Base-by-base conservation (phyloP, 129 eudicot species). In the Helianthus tuberosus region DNA sequence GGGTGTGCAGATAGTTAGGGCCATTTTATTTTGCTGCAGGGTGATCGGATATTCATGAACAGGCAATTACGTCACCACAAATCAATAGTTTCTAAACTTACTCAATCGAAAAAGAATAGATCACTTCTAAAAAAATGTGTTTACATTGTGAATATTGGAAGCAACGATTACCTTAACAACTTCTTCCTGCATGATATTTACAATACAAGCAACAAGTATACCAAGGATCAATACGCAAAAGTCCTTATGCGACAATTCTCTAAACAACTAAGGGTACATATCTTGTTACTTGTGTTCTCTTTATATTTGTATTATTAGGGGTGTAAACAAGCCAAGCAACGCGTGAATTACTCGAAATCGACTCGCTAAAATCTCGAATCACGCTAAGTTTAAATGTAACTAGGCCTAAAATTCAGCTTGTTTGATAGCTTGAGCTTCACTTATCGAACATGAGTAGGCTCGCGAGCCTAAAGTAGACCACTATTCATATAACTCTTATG, bases 131-230 rank as follows among this genome's bases (percentile, higher is more conserved):
- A 36, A 59, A 72, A 72, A 55, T 82, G 87, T 69, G 49, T 85
- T 8, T 85, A 85, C 68, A 0, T 72, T 5, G 75, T 68, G n/a
- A 78, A 75, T 20, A 74, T 82, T 16, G 89, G 89, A 51, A 85
- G 82, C 57, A 82, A 86, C 15, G 87, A 82, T 63, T 86, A 86
- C 64, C 44, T 76, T 35, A 82, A 82, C 66, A 86, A 86, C 66
- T 86, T 75, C 48, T 76, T 79, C 7, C 13, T 68, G 61, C 84
- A 74, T 6, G 64, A 16, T 2, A 2, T 41, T 35, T 85, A 78
- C 58, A 75, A 79, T 29, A 36, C 71, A 53, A 82, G 78, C 80
- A 27, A 36, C 1, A 16, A 8, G 5, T 79, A 46, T 64, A 75
- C 85, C 55, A 72, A 72, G 5, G 78, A 69, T 2, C 80, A 76